Evolutionary conservation across 2,329 filamentous ascomycete species (phyloP).

Genomic region (Periconia macrospinosa): DNA sequence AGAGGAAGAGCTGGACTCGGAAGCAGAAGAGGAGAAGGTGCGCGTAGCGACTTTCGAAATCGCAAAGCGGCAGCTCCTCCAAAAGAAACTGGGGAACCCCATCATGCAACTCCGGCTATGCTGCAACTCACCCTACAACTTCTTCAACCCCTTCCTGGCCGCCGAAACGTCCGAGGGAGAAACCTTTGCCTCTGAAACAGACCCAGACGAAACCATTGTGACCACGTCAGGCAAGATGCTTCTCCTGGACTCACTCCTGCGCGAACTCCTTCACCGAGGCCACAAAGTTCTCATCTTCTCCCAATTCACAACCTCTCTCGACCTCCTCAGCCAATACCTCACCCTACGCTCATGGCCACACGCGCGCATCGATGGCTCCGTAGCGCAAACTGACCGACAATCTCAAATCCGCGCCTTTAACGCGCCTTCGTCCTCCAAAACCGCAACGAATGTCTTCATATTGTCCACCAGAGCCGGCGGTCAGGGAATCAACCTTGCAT

Average conservation of each 20-base stretch:
- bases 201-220: slow-evolving; percentile 76
- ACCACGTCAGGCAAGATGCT: slow-evolving; percentile 95
- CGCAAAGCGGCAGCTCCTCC: slow-evolving; percentile 83
- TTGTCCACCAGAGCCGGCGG: slow-evolving; percentile 90
- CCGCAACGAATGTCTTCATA: slow-evolving; percentile 70
- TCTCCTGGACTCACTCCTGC: slow-evolving; percentile 82
- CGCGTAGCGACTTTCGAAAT: slow-evolving; percentile 70
- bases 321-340: slow-evolving; percentile 88
- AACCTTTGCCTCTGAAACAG: slow-evolving; percentile 49
- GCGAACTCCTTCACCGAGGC: slow-evolving; percentile 68
- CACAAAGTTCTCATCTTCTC: slow-evolving; percentile 97
- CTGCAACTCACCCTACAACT: slow-evolving; percentile 94
- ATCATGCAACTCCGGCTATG: slow-evolving; percentile 88
- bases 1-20: slow-evolving; percentile 46
- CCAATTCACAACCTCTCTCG: slow-evolving; percentile 92
- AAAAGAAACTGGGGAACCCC: slow-evolving; percentile 91
- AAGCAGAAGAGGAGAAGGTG: slow-evolving; percentile 64
- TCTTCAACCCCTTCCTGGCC: slow-evolving; percentile 80
- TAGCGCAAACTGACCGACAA: slow-evolving; percentile 66
- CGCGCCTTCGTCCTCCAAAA: slow-evolving; percentile 28
- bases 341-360: slow-evolving; percentile 75
- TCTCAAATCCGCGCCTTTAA: slow-evolving; percentile 55
- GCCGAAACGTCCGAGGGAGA: slow-evolving; percentile 54
- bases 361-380: slow-evolving; percentile 88
- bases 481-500: slow-evolving; percentile 91